These are phyloP conservation scores for Solanum bukasovii DNA, from an alignment of 257 asterid genomes.

Conservation along the genomic window DNA sequence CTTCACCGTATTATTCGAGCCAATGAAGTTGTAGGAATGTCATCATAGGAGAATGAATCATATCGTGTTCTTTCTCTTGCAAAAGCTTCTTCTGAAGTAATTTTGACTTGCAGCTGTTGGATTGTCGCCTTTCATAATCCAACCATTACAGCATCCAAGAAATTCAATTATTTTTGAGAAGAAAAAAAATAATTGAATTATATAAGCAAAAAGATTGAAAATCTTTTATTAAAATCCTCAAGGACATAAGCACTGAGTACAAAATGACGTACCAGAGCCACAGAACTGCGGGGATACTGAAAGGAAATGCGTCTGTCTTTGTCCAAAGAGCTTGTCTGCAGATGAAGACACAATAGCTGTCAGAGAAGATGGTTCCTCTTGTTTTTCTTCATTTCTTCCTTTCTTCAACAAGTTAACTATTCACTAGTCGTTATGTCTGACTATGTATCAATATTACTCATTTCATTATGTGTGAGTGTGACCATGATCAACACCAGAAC, in stretches of 20 bases:
- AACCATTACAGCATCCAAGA: constrained; percentile 12
- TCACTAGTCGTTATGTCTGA: not conserved
- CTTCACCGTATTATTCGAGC: constrained; percentile 63
- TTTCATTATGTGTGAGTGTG: not conserved
- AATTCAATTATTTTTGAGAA: not conserved
- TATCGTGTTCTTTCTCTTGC: constrained; percentile 68
- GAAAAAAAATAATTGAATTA: not conserved
- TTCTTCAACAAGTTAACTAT: not conserved
- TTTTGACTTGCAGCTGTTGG: constrained; percentile 68
- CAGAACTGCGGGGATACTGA: constrained; percentile 40
- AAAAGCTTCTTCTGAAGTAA: constrained; percentile 73
- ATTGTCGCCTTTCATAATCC: constrained; percentile 33
- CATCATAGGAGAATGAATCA: constrained; percentile 67
- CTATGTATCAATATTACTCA: not conserved
- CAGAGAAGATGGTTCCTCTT: not conserved
- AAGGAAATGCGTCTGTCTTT: constrained; percentile 66
- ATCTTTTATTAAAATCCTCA: not conserved
- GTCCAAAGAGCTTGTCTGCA: constrained; percentile 60
- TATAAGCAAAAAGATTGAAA: not conserved
- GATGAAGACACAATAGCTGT: constrained; percentile 5
- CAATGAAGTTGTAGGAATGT: constrained; percentile 56
- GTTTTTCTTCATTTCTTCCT: not conserved
- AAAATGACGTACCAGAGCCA: constrained; percentile 36
- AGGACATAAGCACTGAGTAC: not conserved
- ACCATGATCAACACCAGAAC: not conserved